Percentiles rank a stretch among this genome's conserved stretches.
Evolutionary conservation across 352 stramenopile species (phyloP).

Genomic region (Pythium rhizo-oryzae): DNA sequence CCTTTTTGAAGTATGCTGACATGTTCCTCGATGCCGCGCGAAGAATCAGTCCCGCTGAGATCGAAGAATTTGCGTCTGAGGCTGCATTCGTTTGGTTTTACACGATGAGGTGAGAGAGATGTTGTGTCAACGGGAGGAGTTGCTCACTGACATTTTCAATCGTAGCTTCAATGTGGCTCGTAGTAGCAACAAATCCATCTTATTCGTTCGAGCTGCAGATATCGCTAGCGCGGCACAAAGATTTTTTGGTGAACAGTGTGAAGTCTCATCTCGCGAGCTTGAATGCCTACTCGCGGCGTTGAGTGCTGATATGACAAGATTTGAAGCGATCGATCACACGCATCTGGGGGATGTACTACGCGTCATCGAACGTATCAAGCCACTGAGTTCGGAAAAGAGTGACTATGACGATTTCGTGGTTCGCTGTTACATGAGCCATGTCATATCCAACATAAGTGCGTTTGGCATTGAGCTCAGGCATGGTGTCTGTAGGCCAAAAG

Average conservation of each 20-base stretch:
- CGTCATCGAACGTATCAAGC: constrained; percentile 46
- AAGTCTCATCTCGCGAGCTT: constrained; percentile 34
- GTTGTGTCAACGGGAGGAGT: not conserved
- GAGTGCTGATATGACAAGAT: constrained; percentile 50
- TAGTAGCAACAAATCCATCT: constrained; percentile 42
- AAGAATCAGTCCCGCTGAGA: constrained; percentile 9
- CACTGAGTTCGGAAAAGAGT: constrained; percentile 13
- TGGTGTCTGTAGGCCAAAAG: constrained; percentile 41
- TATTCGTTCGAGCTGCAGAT: constrained; percentile 65
- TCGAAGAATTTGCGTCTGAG: constrained; percentile 34
- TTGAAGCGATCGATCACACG: constrained; percentile 48
- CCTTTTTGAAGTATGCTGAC: constrained; percentile 46
- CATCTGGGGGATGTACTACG: constrained; percentile 43
- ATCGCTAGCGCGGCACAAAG: constrained; percentile 49
- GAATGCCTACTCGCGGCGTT: constrained; percentile 67
- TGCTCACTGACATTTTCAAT: not conserved
- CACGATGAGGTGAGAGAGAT: constrained; percentile 53
- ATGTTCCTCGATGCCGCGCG: constrained; percentile 39
- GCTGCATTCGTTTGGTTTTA: constrained; percentile 81
- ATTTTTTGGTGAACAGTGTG: constrained; percentile 44
- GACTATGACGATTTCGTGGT: constrained; percentile 43
- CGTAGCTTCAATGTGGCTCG: constrained; percentile 74
- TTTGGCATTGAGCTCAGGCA: not conserved
- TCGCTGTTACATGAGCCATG: not conserved
- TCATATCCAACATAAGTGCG: too few relatives aligned